Conservation (phyloP, 1,284 basidiomycete species). For the Trichosporon asahii region DNA sequence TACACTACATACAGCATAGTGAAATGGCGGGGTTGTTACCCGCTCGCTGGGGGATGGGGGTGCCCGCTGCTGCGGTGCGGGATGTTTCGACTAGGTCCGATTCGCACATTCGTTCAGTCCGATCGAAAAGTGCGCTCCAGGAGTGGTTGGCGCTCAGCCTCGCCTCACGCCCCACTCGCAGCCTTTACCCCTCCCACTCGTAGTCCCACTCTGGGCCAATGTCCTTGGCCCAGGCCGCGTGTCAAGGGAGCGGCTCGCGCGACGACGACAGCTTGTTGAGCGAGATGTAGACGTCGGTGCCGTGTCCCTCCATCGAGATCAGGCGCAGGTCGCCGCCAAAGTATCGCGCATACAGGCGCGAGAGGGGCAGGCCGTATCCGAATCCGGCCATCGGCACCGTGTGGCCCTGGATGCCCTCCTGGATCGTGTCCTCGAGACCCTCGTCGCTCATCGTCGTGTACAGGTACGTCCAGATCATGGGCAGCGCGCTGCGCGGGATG, state of each 20-base stretch:
- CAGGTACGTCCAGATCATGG: conserved; percentile 93
- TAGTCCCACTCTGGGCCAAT: not conserved
- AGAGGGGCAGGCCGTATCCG: conserved; percentile 81
- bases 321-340: conserved; percentile 86
- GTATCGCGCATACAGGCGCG: conserved; percentile 66
- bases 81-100: too few relatives aligned
- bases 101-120: too few relatives aligned
- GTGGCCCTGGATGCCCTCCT: conserved; percentile 73
- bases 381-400: conserved; percentile 98
- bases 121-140: too few relatives aligned
- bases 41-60: too few relatives aligned
- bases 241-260: conserved; percentile 24
- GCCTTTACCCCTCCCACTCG: not conserved
- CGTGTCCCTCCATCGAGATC: conserved; percentile 88
- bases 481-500: conserved; percentile 87
- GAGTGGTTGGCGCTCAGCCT: too few relatives aligned
- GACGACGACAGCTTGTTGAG: conserved; percentile 49
- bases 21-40: too few relatives aligned
- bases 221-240: not conserved
- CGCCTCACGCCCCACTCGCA: too few relatives aligned
- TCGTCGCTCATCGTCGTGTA: conserved; percentile 96
- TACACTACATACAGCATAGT: too few relatives aligned
- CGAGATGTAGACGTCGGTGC: conserved; percentile 43
- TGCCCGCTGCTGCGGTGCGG: too few relatives aligned
- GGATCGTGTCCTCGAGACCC: conserved; percentile 79